These are phyloP conservation scores for Sphagnum fallax DNA, from an alignment of 228 moss, liverwort and hornwort genomes.

Conservation along the genomic window DNA sequence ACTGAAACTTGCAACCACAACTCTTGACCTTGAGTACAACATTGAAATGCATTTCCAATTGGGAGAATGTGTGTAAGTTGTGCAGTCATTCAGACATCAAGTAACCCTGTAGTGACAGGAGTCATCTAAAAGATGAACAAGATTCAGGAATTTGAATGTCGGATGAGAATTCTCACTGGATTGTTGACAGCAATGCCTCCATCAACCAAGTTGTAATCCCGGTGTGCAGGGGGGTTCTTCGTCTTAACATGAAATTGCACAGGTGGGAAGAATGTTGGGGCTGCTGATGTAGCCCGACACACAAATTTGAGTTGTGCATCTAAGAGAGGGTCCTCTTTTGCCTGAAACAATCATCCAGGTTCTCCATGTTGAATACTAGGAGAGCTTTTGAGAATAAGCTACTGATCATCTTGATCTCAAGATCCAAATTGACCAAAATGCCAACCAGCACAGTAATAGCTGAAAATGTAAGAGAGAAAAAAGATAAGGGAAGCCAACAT, in stretches of 20 bases:
- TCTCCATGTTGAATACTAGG: no score
- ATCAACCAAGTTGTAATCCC: conserved; percentile 10
- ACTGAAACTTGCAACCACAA: neutral
- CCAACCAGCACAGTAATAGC: no score
- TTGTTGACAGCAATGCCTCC: conserved; percentile 14
- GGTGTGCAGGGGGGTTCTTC: neutral
- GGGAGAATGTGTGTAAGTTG: neutral
- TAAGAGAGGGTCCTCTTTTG: neutral
- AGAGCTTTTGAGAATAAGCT: no score
- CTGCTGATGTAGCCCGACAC: conserved; percentile 10
- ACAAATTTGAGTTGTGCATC: conserved; percentile 1
- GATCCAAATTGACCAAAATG: no score
- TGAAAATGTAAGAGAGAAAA: no score
- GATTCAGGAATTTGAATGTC: neutral
- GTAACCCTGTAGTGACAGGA: neutral
- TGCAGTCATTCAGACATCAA: neutral
- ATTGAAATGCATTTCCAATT: neutral
- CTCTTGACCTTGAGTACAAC: conserved; percentile 6
- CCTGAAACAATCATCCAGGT: neutral
- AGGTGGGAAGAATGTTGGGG: conserved; percentile 10
- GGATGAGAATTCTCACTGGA: neutral
- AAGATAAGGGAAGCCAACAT: no score
- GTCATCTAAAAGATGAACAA: neutral
- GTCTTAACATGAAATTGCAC: conserved; percentile 2
- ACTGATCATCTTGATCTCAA: no score